Evolutionary conservation across 129 eudicot species (phyloP).

Genomic region (Deinandra increscens): DNA sequence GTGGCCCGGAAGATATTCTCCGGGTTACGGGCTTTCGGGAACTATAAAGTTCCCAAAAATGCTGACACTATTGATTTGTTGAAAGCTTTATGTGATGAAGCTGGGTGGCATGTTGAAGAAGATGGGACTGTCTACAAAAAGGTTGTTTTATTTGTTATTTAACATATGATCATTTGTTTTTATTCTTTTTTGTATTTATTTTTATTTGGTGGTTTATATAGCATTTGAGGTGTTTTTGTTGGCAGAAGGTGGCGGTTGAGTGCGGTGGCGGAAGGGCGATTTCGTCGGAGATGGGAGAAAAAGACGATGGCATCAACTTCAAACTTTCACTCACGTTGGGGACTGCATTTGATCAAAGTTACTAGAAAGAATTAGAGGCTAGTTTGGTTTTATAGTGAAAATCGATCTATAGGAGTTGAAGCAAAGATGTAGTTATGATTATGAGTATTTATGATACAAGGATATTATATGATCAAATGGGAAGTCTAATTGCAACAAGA

Average conservation of each 20-base stretch:
- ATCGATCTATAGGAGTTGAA: too few relatives aligned
- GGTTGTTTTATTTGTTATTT: slow-evolving; percentile 22
- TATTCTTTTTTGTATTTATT: background rate
- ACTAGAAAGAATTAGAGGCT: background rate
- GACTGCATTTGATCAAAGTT: slow-evolving; percentile 4
- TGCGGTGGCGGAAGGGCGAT: background rate
- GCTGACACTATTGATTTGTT: slow-evolving; percentile 49
- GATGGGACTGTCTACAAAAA: slow-evolving; percentile 51
- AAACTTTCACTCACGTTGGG: slow-evolving; percentile 24
- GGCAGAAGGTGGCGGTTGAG: background rate
- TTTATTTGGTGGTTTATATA: too few relatives aligned
- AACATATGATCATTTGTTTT: slow-evolving; percentile 1
- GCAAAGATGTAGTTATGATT: too few relatives aligned
- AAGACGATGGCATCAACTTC: slow-evolving; percentile 18
- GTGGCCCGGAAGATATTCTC: slow-evolving; percentile 44
- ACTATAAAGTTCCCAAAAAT: slow-evolving; percentile 45
- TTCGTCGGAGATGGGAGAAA: slow-evolving; percentile 4
- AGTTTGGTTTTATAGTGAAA: background rate
- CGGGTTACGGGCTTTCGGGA: slow-evolving; percentile 49
- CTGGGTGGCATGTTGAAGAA: slow-evolving; percentile 64
- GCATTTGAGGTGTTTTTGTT: background rate
- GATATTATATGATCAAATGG: too few relatives aligned
- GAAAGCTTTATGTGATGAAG: slow-evolving; percentile 58
- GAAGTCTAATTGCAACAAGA: too few relatives aligned
- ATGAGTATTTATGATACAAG: too few relatives aligned